A percentile compares a stretch with the other conserved stretches of the same genome.
phyloP scores from a whole-genome alignment of 139 green algal genomes.

The Penium margaritaceum region DNA sequence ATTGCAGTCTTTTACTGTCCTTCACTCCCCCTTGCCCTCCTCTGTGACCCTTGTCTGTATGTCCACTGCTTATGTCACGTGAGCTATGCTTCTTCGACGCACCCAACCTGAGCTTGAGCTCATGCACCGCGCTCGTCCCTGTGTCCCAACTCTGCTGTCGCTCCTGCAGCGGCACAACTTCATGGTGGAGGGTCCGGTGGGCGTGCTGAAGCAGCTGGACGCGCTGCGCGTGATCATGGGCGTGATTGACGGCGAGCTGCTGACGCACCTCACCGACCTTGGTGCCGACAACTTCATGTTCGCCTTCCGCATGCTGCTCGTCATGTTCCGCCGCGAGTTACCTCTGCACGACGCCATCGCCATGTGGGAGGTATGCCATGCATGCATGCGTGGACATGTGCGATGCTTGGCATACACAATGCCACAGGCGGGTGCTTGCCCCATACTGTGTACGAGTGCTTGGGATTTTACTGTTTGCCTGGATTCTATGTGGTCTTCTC shows the following conservation, averaged over 20 bases:
- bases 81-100: too few species aligned
- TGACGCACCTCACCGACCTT: constrained; percentile 45
- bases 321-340: constrained; percentile 70
- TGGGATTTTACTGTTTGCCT: too few species aligned
- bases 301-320: constrained; percentile 76
- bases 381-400: too few species aligned
- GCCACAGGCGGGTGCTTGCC: too few species aligned
- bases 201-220: constrained; percentile 22
- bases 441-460: too few species aligned
- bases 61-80: too few species aligned
- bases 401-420: constrained; percentile 6
- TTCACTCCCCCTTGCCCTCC: too few species aligned
- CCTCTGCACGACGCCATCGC: constrained; percentile 48
- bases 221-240: background rate
- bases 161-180: constrained; percentile 56
- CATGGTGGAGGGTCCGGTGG: constrained; percentile 11
- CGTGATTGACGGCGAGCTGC: constrained; percentile 19
- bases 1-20: too few species aligned
- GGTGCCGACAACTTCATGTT: constrained; percentile 70
- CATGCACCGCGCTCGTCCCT: too few species aligned
- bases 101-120: too few species aligned
- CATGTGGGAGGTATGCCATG: constrained; percentile 9
- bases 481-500: too few species aligned
- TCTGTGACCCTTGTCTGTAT: too few species aligned
- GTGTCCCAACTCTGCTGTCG: constrained; percentile 41